Base-by-base conservation (phyloP, 345 rosid species). In the Eucalyptus sideroxylon region DNA sequence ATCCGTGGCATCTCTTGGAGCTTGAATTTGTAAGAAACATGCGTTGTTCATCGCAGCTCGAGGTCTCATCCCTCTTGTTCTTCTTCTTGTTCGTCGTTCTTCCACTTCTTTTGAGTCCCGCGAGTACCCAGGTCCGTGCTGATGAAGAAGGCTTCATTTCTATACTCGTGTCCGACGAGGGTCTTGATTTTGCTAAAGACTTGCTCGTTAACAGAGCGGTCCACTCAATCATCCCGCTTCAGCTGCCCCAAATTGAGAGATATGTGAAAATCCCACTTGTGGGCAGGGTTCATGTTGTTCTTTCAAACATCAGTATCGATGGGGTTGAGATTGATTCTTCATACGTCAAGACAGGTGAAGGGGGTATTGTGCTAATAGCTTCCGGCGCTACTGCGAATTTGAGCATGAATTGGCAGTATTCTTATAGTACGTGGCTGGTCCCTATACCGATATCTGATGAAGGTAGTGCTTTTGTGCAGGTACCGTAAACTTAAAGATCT, bases 321-420 rank as follows among this genome's bases (percentile, higher is more conserved):
- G 77, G 91, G 47, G 94, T 94, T 37, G 87, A 90, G 50, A 60
- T 97, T 45, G 87, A 90, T 91, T 91, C 95, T 82, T 95, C 98
- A 16, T 85, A 55, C 62, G 94, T 94, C 87, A 86, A 91, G 89
- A 93, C 96, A 5, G 95, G 95, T 50, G 93, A 91, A 14, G 92
- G 47, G 50, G 97, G 96, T 40, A 88, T 97, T 50, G 60, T 90
- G 44, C 81, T 97, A 37, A 91, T 94, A 91, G 95, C 94, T 90
- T 93, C 94, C 3, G 96, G 94, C 44, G 96, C 96, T 31, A 92
- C 95, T 6, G 98, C 97, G 15, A 89, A 95, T 91, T 90, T 95
- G 92, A 94, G 92, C 89, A 93, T 96, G 98, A 94, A 92, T 9
- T 97, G 98, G 99, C 91, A 89, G 88, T 97, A 97, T 90, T 91